Evolutionary conservation across 352 stramenopile genomes (phyloP).

Genomic region (Thalassiosira oceanica): DNA sequence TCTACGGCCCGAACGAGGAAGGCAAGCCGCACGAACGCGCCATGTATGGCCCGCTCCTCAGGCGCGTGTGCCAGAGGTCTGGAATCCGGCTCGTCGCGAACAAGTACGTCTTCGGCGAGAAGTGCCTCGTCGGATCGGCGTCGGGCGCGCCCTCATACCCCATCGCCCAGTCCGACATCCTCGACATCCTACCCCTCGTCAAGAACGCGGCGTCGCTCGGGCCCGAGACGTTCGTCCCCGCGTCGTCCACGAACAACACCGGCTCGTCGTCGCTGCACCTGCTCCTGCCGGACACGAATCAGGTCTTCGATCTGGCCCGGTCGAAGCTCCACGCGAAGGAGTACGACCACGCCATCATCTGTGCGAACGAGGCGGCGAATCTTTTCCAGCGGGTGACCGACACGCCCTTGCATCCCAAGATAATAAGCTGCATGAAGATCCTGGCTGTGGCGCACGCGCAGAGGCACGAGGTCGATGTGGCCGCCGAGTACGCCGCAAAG

Average conservation of each 20-base stretch:
- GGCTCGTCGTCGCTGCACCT: slow-evolving; percentile 67
- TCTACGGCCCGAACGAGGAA: slow-evolving; percentile 53
- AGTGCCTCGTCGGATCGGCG: slow-evolving; percentile 57
- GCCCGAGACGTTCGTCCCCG: slow-evolving; percentile 67
- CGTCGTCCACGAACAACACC: slow-evolving; percentile 30
- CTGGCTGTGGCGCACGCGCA: slow-evolving; percentile 89
- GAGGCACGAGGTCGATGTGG: slow-evolving; percentile 85
- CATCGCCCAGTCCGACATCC: slow-evolving; percentile 88
- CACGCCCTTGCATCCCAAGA: slow-evolving; percentile 87
- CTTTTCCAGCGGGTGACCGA: slow-evolving; percentile 93
- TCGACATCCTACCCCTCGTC: slow-evolving; percentile 90
- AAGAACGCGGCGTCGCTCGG: slow-evolving; percentile 85
- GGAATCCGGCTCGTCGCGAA: slow-evolving; percentile 89
- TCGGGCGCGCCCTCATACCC: no score
- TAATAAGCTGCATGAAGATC: slow-evolving; percentile 88
- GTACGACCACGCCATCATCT: no score
- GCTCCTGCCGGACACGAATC: slow-evolving; percentile 66
- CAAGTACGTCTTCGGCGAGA: slow-evolving; percentile 86
- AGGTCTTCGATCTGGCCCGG: slow-evolving; percentile 83
- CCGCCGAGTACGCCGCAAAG: slow-evolving; percentile 87
- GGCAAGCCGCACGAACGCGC: slow-evolving; percentile 23
- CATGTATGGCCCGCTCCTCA: slow-evolving; percentile 82
- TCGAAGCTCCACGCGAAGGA: slow-evolving; percentile 79
- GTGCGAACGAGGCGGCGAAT: slow-evolving; percentile 85
- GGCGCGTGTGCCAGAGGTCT: slow-evolving; percentile 90